Evolutionary conservation across 2,329 filamentous ascomycete species (phyloP).

Genomic region (Chalaropsis thielavioides): DNA sequence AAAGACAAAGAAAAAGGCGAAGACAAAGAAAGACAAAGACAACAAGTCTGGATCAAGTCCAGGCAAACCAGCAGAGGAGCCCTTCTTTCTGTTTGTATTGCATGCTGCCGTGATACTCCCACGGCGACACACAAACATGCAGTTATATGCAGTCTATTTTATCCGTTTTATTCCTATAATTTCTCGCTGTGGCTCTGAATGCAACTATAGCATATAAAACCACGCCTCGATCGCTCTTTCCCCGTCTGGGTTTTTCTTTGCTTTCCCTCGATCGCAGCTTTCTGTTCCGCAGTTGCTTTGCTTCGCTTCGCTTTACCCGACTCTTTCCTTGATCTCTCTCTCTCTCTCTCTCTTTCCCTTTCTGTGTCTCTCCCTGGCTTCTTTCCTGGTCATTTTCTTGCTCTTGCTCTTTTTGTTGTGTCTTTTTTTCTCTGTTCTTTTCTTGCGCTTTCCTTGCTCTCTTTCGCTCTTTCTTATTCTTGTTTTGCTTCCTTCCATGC

Average conservation of each 20-base stretch:
- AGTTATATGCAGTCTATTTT: not conserved
- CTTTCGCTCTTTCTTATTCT: not conserved
- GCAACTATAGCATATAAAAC: not conserved
- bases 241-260: not conserved
- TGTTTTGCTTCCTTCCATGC: conserved; percentile 10
- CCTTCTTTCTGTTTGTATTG: not conserved
- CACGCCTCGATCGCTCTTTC: not conserved
- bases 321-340: not conserved
- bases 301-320: not conserved
- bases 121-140: not conserved
- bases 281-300: not conserved
- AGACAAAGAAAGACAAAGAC: too few relatives aligned
- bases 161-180: not conserved
- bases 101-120: not conserved
- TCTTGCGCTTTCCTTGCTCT: not conserved
- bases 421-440: not conserved
- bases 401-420: not conserved
- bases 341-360: not conserved
- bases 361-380: not conserved
- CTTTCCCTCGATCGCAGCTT: not conserved
- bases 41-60: too few relatives aligned
- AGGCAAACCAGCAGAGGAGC: too few relatives aligned
- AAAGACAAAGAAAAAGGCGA: too few relatives aligned
- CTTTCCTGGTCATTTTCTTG: not conserved
- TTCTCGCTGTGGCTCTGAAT: not conserved